Conservation (phyloP, 73 alveolate species). For the Uronychia setigera region DNA sequence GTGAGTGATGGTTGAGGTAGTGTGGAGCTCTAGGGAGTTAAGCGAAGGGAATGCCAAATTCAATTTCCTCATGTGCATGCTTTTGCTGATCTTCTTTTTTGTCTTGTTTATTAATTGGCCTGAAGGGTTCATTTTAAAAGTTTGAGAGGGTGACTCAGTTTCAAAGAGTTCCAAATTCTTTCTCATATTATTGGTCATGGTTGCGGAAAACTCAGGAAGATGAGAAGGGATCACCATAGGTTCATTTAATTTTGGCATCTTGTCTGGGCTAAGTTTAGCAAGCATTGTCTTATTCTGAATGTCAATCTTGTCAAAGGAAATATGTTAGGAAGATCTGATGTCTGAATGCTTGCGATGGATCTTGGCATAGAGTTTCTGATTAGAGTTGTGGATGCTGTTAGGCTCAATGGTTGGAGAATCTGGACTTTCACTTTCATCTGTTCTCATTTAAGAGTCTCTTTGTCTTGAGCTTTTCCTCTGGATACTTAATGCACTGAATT, state of each 20-base stretch:
- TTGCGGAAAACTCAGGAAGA: not conserved
- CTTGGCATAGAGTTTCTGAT: too few relatives aligned
- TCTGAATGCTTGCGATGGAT: too few relatives aligned
- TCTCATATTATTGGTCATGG: not conserved
- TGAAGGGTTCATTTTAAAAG: not conserved
- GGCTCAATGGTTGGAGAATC: not conserved
- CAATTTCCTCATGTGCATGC: too few relatives aligned
- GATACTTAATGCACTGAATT: not conserved
- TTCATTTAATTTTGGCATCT: not conserved
- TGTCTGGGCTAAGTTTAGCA: not conserved
- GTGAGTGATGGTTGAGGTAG: conserved; percentile 4
- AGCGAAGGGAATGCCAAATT: too few relatives aligned
- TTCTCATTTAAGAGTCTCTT: not conserved
- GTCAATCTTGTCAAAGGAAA: not conserved
- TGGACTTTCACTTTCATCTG: not conserved
- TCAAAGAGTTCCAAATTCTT: not conserved
- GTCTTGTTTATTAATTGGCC: not conserved
- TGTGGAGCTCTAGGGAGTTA: too few relatives aligned
- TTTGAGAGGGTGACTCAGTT: not conserved
- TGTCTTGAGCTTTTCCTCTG: not conserved
- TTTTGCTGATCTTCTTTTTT: not conserved
- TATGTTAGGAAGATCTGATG: not conserved
- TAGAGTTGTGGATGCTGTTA: not conserved
- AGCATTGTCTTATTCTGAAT: not conserved
- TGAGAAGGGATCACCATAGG: not conserved